Percentiles rank a stretch among this genome's conserved stretches.
These are phyloP conservation scores for Rhododendron henanense DNA, from an alignment of 148 eudicot species.

Conservation along the genomic window DNA sequence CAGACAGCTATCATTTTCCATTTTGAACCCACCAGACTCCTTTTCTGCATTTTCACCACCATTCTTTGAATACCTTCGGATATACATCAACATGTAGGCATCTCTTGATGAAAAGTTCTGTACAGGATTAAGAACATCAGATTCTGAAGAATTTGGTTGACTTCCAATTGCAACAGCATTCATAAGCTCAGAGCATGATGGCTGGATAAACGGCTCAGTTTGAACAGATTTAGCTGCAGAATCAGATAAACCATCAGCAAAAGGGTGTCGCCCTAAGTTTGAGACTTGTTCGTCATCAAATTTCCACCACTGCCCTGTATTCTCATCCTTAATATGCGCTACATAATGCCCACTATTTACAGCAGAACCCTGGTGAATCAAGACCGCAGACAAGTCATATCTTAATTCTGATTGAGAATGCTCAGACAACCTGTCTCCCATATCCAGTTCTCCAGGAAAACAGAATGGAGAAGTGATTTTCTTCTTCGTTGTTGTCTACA, in stretches of 20 bases:
- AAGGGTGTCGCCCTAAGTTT: constrained; percentile 75
- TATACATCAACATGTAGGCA: constrained; percentile 98
- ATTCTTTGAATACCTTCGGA: constrained; percentile 42
- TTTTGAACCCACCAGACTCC: constrained; percentile 22
- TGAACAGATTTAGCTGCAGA: constrained; percentile 43
- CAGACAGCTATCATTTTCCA: constrained; percentile 27
- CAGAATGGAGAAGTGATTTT: constrained; percentile 84
- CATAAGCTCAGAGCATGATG: constrained; percentile 30
- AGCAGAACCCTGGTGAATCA: constrained; percentile 96
- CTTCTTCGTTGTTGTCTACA: constrained; percentile 86
- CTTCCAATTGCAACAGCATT: constrained; percentile 31
- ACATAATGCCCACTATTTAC: constrained; percentile 94
- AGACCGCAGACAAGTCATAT: constrained; percentile 88
- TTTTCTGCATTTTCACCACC: constrained; percentile 24
- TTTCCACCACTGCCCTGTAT: constrained; percentile 90
- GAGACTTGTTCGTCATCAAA: constrained; percentile 96
- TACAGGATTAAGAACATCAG: constrained; percentile 26
- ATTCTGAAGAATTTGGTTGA: constrained; percentile 24
- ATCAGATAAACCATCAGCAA: constrained; percentile 66
- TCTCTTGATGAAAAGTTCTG: constrained; percentile 79
- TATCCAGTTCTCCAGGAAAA: constrained; percentile 81
- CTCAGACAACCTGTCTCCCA: constrained; percentile 68
- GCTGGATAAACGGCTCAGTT: constrained; percentile 23
- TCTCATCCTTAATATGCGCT: constrained; percentile 85
- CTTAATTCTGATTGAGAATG: constrained; percentile 40